These are phyloP conservation scores for Blastocladiella emersonii DNA, from an alignment of 371 early-diverging fungal species.

Conservation along the genomic window DNA sequence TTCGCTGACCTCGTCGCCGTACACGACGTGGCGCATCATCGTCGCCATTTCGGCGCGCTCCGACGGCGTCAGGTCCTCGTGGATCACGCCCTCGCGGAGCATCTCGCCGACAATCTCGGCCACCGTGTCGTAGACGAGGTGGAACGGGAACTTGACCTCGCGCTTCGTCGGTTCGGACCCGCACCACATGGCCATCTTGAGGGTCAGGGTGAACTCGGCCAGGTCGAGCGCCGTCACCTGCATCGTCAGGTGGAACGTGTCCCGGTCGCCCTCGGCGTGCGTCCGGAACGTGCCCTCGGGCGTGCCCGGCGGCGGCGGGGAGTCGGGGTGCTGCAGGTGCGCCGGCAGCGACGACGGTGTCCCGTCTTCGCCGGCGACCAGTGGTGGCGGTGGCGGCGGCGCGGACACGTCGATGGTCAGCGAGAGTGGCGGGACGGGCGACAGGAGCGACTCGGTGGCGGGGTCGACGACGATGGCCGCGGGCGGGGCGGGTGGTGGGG, in stretches of 20 bases:
- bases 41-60: neutral
- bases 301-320: neutral
- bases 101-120: conserved; percentile 52
- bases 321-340: too few species aligned
- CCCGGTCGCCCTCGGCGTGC: neutral
- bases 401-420: too few species aligned
- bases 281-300: neutral
- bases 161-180: conserved; percentile 16
- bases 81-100: conserved; percentile 18
- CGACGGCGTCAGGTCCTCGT: neutral
- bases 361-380: too few species aligned
- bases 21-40: neutral
- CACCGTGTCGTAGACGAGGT: conserved; percentile 51
- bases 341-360: too few species aligned
- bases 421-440: too few species aligned
- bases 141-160: conserved; percentile 60
- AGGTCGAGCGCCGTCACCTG: neutral
- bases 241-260: neutral
- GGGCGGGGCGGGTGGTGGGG: too few species aligned
- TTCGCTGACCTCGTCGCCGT: neutral
- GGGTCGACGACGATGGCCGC: too few species aligned
- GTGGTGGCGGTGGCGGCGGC: too few species aligned
- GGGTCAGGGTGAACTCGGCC: neutral
- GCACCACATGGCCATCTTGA: neutral
- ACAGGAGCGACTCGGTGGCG: too few species aligned